Base-by-base conservation (phyloP, 2,329 filamentous ascomycete genomes). In the Arthrobotrys musiformis region DNA sequence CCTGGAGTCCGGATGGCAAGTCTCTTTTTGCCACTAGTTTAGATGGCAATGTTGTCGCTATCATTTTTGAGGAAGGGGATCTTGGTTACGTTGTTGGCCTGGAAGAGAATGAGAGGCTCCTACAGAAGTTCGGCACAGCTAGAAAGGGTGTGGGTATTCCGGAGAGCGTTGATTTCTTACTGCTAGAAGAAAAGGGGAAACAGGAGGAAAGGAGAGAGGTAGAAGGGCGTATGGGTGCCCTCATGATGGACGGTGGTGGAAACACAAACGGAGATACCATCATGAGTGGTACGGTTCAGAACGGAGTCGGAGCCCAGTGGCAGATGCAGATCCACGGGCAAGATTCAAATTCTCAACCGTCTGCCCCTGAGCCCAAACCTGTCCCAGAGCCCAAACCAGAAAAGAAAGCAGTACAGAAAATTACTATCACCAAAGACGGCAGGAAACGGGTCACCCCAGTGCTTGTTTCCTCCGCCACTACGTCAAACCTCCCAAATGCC, bases 401-500 rank as follows among this genome's bases (percentile, higher is more conserved):
- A 35, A 83, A 83, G 22, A 83, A 84, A 54, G 81, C 91, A 80
- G 88, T 88, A 78, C 93, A 94, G 78, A 89, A 95, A 63, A 94
- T 98, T 2, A 97, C 94, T 0, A 91, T 97, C 76, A 97, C 93
- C 0, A 98, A 97, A 83, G 94, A 99, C 79, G 95, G 95, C 30
- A 98, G 95, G 85, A 99, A 99, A 85, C 89, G 95, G 67, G 94
- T 99, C 68, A 92, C 93, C 2, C 95, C 95, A 1, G 86, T 99
- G 79, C 87, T 99, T 11, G 93, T 99, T 5, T 97, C 94, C 0
- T 93, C 93, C 13, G 42, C 74, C 5, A 70, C 67, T 2, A 70
- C 67, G 26, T 81, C 80, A 46, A 81, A 81, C 44, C 77, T 81
- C 13, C 80, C 80, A 13, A 81, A 81, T 28, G 80, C 80, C 5